A percentile compares a stretch with the other conserved stretches of the same genome.
These are phyloP conservation scores for Phaseolus lunatus DNA, from an alignment of 306 rosid species.

Conservation along the genomic window DNA sequence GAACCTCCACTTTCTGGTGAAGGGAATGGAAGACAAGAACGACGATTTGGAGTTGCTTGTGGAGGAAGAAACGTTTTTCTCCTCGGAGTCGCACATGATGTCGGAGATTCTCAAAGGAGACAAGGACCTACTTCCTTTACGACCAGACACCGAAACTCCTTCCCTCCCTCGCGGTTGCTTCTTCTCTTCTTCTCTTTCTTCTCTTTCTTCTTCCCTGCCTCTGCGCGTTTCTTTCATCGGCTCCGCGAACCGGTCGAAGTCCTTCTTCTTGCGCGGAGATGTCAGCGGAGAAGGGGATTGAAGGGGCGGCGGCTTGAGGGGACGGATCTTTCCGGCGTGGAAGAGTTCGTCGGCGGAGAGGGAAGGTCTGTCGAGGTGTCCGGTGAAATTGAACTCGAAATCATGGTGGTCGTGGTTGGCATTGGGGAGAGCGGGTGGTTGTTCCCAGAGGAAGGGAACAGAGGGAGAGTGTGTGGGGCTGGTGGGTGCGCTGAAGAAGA, in stretches of 20 bases:
- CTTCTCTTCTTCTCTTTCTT: background rate
- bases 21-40: conserved; percentile 67
- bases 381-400: conserved; percentile 71
- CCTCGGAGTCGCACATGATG: conserved; percentile 50
- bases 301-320: conserved; percentile 63
- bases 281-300: conserved; percentile 44
- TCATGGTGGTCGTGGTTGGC: conserved; percentile 7
- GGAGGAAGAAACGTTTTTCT: conserved; percentile 46
- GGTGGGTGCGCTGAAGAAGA: conserved; percentile 85
- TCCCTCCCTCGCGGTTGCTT: conserved; percentile 61
- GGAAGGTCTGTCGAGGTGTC: conserved; percentile 53
- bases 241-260: conserved; percentile 59
- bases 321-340: conserved; percentile 76
- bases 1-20: conserved; percentile 78
- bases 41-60: conserved; percentile 55
- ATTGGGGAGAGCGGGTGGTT: conserved; percentile 61
- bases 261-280: conserved; percentile 56
- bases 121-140: conserved; percentile 74
- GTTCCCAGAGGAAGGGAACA: conserved; percentile 69
- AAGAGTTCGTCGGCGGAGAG: conserved; percentile 88
- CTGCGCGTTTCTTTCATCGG: conserved; percentile 54
- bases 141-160: conserved; percentile 38
- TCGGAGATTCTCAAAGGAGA: conserved; percentile 83
- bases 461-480: conserved; percentile 68
- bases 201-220: background rate